Evolutionary conservation across 139 green algal species (phyloP).

Genomic region (Chlorella sp.): DNA sequence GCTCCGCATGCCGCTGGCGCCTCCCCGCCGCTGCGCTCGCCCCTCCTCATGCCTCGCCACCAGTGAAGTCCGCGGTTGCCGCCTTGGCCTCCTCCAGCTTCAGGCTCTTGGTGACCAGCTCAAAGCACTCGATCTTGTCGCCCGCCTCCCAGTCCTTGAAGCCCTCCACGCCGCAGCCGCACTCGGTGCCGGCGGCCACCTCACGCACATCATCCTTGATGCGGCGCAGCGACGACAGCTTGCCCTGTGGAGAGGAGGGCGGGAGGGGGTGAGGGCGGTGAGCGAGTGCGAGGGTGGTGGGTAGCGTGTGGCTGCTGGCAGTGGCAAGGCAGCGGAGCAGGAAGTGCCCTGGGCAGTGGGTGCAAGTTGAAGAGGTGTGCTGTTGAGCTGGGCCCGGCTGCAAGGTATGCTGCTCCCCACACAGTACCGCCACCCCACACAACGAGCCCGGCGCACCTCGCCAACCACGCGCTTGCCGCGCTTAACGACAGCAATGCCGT

Average conservation of each 20-base stretch:
- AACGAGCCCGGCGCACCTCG: conserved; percentile 56
- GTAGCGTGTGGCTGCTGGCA: no score
- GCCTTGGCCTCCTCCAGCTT: conserved; percentile 50
- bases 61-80: background rate
- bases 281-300: no score
- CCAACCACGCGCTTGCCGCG: conserved; percentile 54
- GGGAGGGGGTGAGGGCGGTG: background rate
- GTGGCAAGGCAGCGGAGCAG: no score
- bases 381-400: no score
- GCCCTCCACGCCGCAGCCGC: conserved; percentile 75
- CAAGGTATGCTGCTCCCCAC: no score
- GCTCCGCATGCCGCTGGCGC: no score
- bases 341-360: no score
- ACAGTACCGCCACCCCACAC: no score
- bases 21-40: no score
- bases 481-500: conserved; percentile 23
- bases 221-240: conserved; percentile 83
- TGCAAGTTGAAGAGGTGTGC: no score
- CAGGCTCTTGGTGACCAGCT: conserved; percentile 45
- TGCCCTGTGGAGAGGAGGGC: conserved; percentile 55
- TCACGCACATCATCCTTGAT: conserved; percentile 96
- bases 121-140: conserved; percentile 49
- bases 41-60: no score
- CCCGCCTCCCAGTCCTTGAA: conserved; percentile 78
- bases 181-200: conserved; percentile 85